phyloP scores from a whole-genome alignment of 2,329 filamentous ascomycete species.

The Huntiella abstrusa region DNA sequence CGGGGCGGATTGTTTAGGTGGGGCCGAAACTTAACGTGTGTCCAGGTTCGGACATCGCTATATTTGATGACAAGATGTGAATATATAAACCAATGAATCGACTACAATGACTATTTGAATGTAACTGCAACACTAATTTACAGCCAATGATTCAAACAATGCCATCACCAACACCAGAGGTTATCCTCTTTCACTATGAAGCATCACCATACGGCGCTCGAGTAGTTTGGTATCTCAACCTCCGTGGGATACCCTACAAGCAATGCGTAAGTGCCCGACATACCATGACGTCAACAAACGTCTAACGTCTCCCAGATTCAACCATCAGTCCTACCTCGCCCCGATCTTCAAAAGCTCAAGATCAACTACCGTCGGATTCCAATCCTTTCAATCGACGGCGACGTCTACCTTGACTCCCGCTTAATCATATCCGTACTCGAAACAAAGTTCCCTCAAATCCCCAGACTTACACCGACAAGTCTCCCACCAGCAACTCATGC shows the following conservation, averaged over 20 bases:
- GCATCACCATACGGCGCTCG: conserved; percentile 46
- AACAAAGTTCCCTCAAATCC: conserved; percentile 27
- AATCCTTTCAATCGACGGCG: conserved; percentile 43
- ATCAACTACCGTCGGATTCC: conserved; percentile 53
- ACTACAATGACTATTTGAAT: neutral
- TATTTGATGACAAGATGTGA: too few relatives aligned
- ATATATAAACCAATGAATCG: neutral
- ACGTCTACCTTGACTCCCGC: conserved; percentile 51
- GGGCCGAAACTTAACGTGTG: too few relatives aligned
- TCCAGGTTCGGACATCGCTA: too few relatives aligned
- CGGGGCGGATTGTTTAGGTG: too few relatives aligned
- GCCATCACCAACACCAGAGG: conserved; percentile 12
- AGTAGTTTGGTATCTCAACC: conserved; percentile 46
- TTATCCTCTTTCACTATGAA: conserved; percentile 48
- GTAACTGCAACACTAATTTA: neutral
- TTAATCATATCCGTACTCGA: conserved; percentile 50
- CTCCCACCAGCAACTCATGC: conserved; percentile 19
- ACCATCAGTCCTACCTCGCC: conserved; percentile 46
- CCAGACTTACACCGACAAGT: conserved; percentile 19
- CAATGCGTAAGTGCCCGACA: conserved; percentile 40
- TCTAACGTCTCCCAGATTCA: conserved; percentile 31
- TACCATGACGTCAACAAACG: neutral
- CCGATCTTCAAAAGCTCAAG: conserved; percentile 41
- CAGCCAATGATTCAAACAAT: neutral
- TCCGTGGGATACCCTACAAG: conserved; percentile 44